A percentile compares a stretch with the other conserved stretches of the same genome.
These are phyloP conservation scores for Cyberlindnera mrakii DNA, from an alignment of 805 yeast genomes.

Conservation along the genomic window DNA sequence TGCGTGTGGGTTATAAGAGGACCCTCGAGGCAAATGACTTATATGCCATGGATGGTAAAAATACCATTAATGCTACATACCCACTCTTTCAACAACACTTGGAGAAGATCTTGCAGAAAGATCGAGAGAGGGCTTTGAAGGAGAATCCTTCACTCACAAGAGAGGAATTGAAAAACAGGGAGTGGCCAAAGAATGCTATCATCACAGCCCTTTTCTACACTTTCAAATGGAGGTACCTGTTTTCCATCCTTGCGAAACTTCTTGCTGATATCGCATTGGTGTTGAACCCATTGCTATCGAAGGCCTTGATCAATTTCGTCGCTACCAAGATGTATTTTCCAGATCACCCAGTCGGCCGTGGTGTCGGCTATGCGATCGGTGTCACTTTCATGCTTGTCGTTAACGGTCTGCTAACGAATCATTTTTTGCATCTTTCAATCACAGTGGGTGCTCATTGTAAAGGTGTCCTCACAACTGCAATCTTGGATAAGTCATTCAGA, in stretches of 20 bases:
- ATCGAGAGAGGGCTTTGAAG: conserved; percentile 25
- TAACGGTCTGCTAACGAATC: conserved; percentile 39
- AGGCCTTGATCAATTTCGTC: conserved; percentile 49
- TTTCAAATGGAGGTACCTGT: conserved; percentile 38
- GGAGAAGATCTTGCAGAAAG: conserved; percentile 26
- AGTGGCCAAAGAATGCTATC: conserved; percentile 36
- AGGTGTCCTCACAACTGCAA: conserved; percentile 58
- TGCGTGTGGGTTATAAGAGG: conserved; percentile 65
- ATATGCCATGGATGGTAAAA: conserved; percentile 31
- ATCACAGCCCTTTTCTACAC: conserved; percentile 43
- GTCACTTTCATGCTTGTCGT: conserved; percentile 37
- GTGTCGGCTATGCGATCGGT: conserved; percentile 59
- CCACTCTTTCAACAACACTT: conserved; percentile 30
- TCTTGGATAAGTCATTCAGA: conserved; percentile 57
- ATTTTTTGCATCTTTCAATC: conserved; percentile 44
- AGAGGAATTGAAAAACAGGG: conserved; percentile 33
- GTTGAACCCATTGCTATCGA: conserved; percentile 49
- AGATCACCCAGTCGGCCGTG: conserved; percentile 34
- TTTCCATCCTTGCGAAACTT: conserved; percentile 36
- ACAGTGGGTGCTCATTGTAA: conserved; percentile 62
- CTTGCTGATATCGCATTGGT: conserved; percentile 42
- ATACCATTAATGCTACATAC: conserved; percentile 35
- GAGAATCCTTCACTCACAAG: conserved; percentile 31
- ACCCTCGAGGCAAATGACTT: conserved; percentile 63
- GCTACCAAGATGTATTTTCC: conserved; percentile 36